Evolutionary conservation across 1,284 basidiomycete species (phyloP), one percentile per base, ranked within the genome.

Genomic region (Pyrrhoderma lamaoense): DNA sequence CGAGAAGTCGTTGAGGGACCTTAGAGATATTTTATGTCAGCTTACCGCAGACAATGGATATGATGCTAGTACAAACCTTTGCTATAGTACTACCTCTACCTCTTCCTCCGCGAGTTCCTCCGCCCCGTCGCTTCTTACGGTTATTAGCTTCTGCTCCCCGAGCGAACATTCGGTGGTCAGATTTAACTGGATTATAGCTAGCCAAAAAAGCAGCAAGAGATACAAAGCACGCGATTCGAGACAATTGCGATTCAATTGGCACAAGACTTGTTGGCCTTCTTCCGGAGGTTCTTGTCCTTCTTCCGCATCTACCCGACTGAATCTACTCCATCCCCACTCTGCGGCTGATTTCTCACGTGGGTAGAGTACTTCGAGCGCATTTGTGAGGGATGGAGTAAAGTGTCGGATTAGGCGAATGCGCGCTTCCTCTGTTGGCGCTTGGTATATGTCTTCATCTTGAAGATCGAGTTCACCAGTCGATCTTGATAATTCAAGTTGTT

Each of bases 171-270:
- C 85, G 72, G 57, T 90, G 51, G 64, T 96, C 93, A 4, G 81
- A 82, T 60, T 83, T 86, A 0, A 82, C 66, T 0, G 93, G 92
- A 64, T 96, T 96, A 53, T 86, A 89, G 42, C 87, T 90, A 1
- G 91, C 91, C 31, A 94, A 68, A 64, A 86, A 96, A 0, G 86
- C 79, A 0, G 92, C 88, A 7, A 95, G 66, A 9, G 95, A 68
- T 16, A 95, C 73, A 60, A 85, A 93, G 57, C 85, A 85, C 11
- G 80, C 80, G 65, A 85, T 72, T 0, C 74, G 66, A 2, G 82
- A 75, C 19, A 87, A 66, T n/a, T 58, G 40, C 3, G 56, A 45
- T 56, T 50, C 34, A 7, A 16, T 7, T 40, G 38, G 8, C 4
- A 14, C 38, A 7, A 16, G 16, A 22, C n/a, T 40, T 18, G 8